Base-by-base conservation (phyloP, 768 basidiomycete genomes). In the Russula abietina region DNA sequence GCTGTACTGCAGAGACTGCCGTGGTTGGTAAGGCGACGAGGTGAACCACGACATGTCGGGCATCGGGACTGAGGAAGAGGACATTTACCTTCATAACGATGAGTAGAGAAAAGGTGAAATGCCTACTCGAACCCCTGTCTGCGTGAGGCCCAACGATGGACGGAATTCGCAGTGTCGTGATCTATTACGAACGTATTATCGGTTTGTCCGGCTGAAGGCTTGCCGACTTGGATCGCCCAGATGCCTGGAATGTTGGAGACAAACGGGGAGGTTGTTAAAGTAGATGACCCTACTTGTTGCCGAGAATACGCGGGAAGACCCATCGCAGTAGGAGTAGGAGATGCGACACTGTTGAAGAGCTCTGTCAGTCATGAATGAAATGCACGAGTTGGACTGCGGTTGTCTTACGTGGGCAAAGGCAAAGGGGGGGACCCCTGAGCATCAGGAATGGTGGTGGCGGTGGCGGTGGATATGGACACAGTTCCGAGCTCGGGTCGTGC, bases 191-290 rank as follows among this genome's bases (percentile, higher is more conserved):
- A 67, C 16, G 48, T 19, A 3, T 59, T n/a, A 4, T 61, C 56
- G 6, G 32, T 43, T 26, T 65, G 49, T 33, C 56, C 48, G 28
- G 19, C 39, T 24, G 55, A 65, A 48, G 55, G 63, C 24, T 61
- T 60, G 10, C 66, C 66, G 16, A 65, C 50, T 33, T 60, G 56
- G 30, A 61, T 60, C 14, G 55, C 55, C 66, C 64, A 67, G 24
- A 67, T 51, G 17, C 60, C 66, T 8, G 64, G 66, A 14, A 60
- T 54, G 5, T 45, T 51, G 28, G 57, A 26, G 6, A 46, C 14
- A 36, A 26, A 24, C 7, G 52, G n/a, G 33, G 43, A 26, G 26
- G 54, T 32, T 14, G 58, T 45, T 45, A 41, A 36, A 11, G 55
- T n/a, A 17, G 62, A 39, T 24, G 56, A 41, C 24, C 22, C 22